Base-by-base conservation (phyloP, 352 stramenopile species). In the Globisporangium splendens region DNA sequence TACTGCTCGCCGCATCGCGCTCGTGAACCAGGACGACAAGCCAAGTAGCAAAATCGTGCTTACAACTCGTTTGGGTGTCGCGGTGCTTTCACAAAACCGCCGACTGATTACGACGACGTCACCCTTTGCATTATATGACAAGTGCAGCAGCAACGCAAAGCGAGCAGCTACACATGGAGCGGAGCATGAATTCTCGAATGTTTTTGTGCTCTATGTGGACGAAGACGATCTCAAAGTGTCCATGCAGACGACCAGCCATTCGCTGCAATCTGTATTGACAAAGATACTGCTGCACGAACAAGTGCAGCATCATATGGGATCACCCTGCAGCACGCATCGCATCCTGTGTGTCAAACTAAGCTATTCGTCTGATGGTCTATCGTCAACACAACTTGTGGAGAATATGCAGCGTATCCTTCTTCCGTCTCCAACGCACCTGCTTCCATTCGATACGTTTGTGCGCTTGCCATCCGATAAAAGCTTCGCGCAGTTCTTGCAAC, bases 61-160 rank as follows among this genome's bases (percentile, higher is more conserved):
- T 12, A 68, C 56, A 14, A 62, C 50, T 0, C 59, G 49, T 22
- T 20, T 83, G 39, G 76, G 72, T 28, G 73, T 68, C 54, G 65
- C 63, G 24, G 50, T 83, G 31, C 65, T 73, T 3, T 38, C 75
- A 24, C 71, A 83, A 31, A 80, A 83, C 41, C 64, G 77, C 56
- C 55, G 64, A 6, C 57, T 76, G 31, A 66, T 67, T 22, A 75
- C 56, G 6, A 69, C 57, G 21, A 48, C 59, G 15, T 69, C 75
- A 28, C 68, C 70, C 2, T 83, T 85, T 68, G 54, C 21, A 49
- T 52, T 44, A 31, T 17, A 22, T 53, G 55, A 72, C n/a, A 6
- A 20, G 2, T 47, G 24, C 24, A 56, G 56, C 50, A 31, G 24
- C 24, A 31, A 31, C 24, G 24, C 24, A 31, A 31, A 31, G 24